phyloP scores from a whole-genome alignment of 1,284 basidiomycete genomes.

The Mixia osmundae region DNA sequence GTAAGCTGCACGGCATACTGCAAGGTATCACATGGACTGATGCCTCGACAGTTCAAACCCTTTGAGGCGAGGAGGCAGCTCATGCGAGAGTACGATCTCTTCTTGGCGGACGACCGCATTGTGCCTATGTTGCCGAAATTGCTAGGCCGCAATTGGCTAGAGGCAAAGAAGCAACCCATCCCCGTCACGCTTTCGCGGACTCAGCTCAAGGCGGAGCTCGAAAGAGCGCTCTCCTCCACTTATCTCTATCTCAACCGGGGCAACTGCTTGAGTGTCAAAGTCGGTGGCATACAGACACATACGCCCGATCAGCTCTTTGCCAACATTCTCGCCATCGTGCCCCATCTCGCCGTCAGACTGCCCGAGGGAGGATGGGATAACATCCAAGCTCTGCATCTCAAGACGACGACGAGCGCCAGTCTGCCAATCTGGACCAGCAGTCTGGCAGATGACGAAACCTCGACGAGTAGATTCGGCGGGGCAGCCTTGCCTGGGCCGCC shows the following conservation, averaged over 20 bases:
- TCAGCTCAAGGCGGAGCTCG: conserved; percentile 69
- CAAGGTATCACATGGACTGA: too few relatives aligned
- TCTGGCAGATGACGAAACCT: too few relatives aligned
- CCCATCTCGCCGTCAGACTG: conserved; percentile 43
- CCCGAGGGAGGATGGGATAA: conserved; percentile 66
- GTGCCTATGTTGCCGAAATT: conserved; percentile 65
- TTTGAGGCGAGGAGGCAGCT: conserved; percentile 70
- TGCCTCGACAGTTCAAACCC: conserved; percentile 40
- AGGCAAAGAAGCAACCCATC: conserved; percentile 87
- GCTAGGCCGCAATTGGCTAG: conserved; percentile 73
- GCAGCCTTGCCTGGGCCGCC: too few relatives aligned
- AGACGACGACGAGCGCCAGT: conserved; percentile 61
- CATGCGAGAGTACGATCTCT: conserved; percentile 69
- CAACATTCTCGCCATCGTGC: conserved; percentile 58
- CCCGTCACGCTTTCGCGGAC: conserved; percentile 61
- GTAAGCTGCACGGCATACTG: too few relatives aligned
- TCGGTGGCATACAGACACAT: conserved; percentile 46
- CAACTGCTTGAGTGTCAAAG: conserved; percentile 49
- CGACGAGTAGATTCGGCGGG: too few relatives aligned
- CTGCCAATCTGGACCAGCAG: conserved; percentile 82
- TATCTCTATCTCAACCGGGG: conserved; percentile 83
- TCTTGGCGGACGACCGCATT: conserved; percentile 77
- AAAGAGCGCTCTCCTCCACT: conserved; percentile 69
- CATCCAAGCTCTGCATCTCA: conserved; percentile 69
- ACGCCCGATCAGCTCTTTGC: conserved; percentile 44